phyloP scores from a whole-genome alignment of 2,329 filamentous ascomycete species.

The Zymoseptoria pseudotritici region DNA sequence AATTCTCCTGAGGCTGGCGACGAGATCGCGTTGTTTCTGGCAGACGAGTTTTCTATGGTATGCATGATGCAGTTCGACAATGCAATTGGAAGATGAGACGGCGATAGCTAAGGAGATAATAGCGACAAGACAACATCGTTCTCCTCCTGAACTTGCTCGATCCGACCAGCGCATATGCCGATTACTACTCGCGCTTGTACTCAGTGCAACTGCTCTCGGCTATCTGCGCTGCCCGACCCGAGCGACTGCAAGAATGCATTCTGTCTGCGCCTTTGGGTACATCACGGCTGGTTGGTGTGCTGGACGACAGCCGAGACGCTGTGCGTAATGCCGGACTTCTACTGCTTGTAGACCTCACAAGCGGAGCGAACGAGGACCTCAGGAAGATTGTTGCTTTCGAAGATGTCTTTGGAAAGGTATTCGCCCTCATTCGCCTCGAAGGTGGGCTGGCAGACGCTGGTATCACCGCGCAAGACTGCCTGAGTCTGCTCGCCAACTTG shows the following conservation, averaged over 20 bases:
- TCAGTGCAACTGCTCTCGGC: slow-evolving; percentile 81
- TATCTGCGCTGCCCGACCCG: slow-evolving; percentile 75
- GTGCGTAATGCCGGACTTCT: slow-evolving; percentile 78
- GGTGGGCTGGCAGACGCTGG: slow-evolving; percentile 76
- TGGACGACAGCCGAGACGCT: slow-evolving; percentile 81
- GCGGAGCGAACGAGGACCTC: slow-evolving; percentile 71
- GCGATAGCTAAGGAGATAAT: slow-evolving; percentile 44
- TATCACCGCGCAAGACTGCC: slow-evolving; percentile 82
- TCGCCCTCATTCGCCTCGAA: slow-evolving; percentile 72
- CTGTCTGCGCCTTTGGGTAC: slow-evolving; percentile 83
- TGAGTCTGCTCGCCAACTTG: slow-evolving; percentile 84
- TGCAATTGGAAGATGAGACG: slow-evolving; percentile 1
- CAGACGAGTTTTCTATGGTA: slow-evolving; percentile 94
- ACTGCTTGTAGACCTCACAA: slow-evolving; percentile 79
- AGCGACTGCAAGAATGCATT: slow-evolving; percentile 90
- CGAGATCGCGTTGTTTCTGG: slow-evolving; percentile 91
- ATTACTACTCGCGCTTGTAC: slow-evolving; percentile 65
- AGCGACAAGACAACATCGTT: slow-evolving; percentile 92
- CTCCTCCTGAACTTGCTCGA: slow-evolving; percentile 85
- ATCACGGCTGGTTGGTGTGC: slow-evolving; percentile 70
- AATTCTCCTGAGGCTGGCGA: slow-evolving; percentile 79
- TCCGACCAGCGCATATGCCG: slow-evolving; percentile 68
- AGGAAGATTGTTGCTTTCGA: slow-evolving; percentile 96
- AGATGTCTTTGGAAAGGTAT: slow-evolving; percentile 82
- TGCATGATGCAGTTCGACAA: slow-evolving; percentile 14